Percentiles rank a stretch among this genome's conserved stretches.
These are phyloP conservation scores for Esteya vermicola DNA, from an alignment of 2,329 filamentous ascomycete species.

Conservation along the genomic window DNA sequence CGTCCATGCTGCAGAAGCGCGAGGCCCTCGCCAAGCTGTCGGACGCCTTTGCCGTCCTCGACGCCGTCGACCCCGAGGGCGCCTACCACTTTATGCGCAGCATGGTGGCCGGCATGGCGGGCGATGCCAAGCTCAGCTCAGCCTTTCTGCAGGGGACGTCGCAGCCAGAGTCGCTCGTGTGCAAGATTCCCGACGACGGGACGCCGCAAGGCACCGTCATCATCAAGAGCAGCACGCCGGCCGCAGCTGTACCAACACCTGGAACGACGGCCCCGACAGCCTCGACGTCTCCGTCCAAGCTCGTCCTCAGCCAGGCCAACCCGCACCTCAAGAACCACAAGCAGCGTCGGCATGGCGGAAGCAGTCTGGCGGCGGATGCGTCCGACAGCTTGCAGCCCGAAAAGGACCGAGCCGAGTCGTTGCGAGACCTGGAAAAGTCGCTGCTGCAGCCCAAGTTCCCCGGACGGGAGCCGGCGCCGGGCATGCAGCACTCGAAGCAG, in stretches of 20 bases:
- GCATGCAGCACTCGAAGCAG: slow-evolving; percentile 87
- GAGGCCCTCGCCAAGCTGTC: slow-evolving; percentile 73
- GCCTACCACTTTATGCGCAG: slow-evolving; percentile 71
- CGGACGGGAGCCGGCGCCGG: slow-evolving; percentile 40
- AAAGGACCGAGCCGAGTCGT: slow-evolving; percentile 17
- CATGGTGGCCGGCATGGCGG: slow-evolving; percentile 58
- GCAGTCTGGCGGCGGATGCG: slow-evolving; percentile 17
- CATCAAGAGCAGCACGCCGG: slow-evolving; percentile 38
- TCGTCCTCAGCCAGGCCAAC: slow-evolving; percentile 69
- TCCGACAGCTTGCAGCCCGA: slow-evolving; percentile 25
- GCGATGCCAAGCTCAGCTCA: slow-evolving; percentile 49
- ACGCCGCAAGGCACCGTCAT: slow-evolving; percentile 42
- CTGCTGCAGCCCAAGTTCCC: slow-evolving; percentile 38
- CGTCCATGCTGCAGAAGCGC: slow-evolving; percentile 48
- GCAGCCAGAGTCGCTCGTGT: slow-evolving; percentile 1
- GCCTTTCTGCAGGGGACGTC: slow-evolving; percentile 26
- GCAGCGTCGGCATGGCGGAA: slow-evolving; percentile 49
- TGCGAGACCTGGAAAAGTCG: slow-evolving; percentile 30
- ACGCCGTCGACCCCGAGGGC: slow-evolving; percentile 80
- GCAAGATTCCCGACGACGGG: slow-evolving; percentile 24
- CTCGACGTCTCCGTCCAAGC: slow-evolving; percentile 39
- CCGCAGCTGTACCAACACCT: no score
- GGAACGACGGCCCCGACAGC: no score
- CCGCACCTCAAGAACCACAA: slow-evolving; percentile 72
- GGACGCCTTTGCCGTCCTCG: slow-evolving; percentile 72